phyloP scores from a whole-genome alignment of 192 early-diverging fungal genomes.

The Phlyctochytrium planicorne region DNA sequence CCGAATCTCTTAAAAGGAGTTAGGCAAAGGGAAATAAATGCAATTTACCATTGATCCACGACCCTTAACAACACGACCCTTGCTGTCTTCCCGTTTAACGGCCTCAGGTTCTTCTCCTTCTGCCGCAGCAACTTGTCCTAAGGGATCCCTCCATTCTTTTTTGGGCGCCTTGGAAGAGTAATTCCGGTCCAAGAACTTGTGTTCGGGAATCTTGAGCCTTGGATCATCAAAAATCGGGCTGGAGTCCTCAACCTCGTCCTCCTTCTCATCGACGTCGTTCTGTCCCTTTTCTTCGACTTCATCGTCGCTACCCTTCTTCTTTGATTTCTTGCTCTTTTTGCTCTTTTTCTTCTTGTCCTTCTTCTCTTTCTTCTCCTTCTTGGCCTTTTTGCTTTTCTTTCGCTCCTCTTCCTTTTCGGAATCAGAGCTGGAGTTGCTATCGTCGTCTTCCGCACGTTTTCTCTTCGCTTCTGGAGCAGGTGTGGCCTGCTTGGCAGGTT shows the following conservation, averaged over 20 bases:
- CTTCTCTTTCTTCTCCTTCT: slow-evolving; percentile 32
- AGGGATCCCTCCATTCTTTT: slow-evolving; percentile 16
- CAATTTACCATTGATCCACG: slow-evolving; percentile 31
- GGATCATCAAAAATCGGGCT: neutral
- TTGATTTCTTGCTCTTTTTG: slow-evolving; percentile 14
- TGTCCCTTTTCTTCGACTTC: neutral
- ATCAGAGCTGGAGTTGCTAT: neutral
- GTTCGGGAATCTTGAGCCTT: slow-evolving; percentile 7
- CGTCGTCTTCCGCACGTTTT: slow-evolving; percentile 12
- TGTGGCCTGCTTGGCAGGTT: neutral
- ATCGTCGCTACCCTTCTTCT: slow-evolving; percentile 6
- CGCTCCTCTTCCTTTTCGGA: slow-evolving; percentile 23
- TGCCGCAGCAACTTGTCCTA: slow-evolving; percentile 5
- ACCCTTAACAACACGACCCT: slow-evolving; percentile 39
- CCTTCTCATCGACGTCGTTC: slow-evolving; percentile 4
- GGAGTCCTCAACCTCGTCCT: slow-evolving; percentile 14
- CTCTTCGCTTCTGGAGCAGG: slow-evolving; percentile 13
- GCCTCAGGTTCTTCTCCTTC: slow-evolving; percentile 1
- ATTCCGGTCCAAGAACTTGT: slow-evolving; percentile 25
- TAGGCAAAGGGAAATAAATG: neutral
- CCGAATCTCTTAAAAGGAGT: slow-evolving; percentile 2
- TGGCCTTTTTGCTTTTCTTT: slow-evolving; percentile 33
- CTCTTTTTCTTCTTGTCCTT: slow-evolving; percentile 38
- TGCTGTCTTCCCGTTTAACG: slow-evolving; percentile 20
- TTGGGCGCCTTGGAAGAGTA: slow-evolving; percentile 11